Evolutionary conservation across 2,329 filamentous ascomycete genomes (phyloP).

Genomic region (Colletotrichum horii): DNA sequence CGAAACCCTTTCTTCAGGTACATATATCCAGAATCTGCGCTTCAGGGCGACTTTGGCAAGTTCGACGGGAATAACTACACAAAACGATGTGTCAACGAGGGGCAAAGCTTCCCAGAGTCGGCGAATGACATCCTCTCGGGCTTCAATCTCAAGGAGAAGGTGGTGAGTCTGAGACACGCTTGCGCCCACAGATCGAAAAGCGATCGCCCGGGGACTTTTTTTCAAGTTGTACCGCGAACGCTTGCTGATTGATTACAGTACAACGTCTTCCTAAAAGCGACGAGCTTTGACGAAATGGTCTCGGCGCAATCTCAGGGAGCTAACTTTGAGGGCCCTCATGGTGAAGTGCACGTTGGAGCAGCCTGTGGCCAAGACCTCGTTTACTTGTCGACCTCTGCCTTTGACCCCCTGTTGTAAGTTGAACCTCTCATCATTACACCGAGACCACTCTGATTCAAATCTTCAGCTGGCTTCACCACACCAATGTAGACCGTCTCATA

Average conservation of each 20-base stretch:
- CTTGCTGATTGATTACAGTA: slow-evolving; percentile 37
- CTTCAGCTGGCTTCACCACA: slow-evolving; percentile 53
- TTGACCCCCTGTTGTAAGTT: slow-evolving; percentile 52
- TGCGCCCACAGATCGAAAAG: background rate
- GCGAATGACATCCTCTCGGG: slow-evolving; percentile 39
- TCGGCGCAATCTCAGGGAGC: slow-evolving; percentile 39
- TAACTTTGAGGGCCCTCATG: slow-evolving; percentile 51
- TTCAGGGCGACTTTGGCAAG: slow-evolving; percentile 42
- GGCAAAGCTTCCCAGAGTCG: slow-evolving; percentile 39
- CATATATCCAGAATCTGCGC: slow-evolving; percentile 46
- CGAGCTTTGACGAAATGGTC: slow-evolving; percentile 44
- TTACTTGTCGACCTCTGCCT: slow-evolving; percentile 44
- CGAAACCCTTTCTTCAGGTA: slow-evolving; percentile 60
- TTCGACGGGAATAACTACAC: slow-evolving; percentile 19
- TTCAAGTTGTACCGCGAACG: background rate
- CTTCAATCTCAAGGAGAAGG: slow-evolving; percentile 42
- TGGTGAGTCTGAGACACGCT: slow-evolving; percentile 37
- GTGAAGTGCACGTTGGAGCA: slow-evolving; percentile 44
- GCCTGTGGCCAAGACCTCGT: slow-evolving; percentile 40
- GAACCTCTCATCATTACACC: background rate
- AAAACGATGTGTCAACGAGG: slow-evolving; percentile 10
- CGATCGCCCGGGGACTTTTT: background rate
- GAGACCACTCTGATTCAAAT: background rate
- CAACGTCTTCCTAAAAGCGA: slow-evolving; percentile 42
- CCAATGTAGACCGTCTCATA: slow-evolving; percentile 69